A percentile compares a stretch with the other conserved stretches of the same genome.
These are phyloP conservation scores for Sugiyamaella smithiae DNA, from an alignment of 805 yeast genomes.

Conservation along the genomic window DNA sequence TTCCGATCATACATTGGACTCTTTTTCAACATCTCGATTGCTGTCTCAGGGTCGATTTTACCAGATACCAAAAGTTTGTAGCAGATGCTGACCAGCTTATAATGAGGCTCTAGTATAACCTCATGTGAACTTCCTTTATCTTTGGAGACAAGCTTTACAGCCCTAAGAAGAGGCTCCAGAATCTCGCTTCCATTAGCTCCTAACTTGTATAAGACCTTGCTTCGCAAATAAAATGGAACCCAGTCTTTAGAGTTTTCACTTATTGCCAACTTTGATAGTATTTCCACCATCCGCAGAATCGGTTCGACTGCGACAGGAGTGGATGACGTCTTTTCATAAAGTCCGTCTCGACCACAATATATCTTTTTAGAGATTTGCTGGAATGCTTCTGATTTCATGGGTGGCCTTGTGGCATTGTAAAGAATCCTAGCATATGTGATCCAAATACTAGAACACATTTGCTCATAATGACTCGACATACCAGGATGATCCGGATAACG, in stretches of 20 bases:
- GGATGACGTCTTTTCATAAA: slow-evolving; percentile 21
- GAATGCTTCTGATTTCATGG: slow-evolving; percentile 48
- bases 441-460: slow-evolving; percentile 48
- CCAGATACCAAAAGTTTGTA: slow-evolving; percentile 52
- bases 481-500: slow-evolving; percentile 7
- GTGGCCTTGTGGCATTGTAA: slow-evolving; percentile 36
- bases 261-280: slow-evolving; percentile 48
- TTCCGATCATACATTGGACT: slow-evolving; percentile 27
- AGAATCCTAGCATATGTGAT: slow-evolving; percentile 55
- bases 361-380: slow-evolving; percentile 48
- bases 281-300: slow-evolving; percentile 40
- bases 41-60: slow-evolving; percentile 38
- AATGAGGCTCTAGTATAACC: slow-evolving; percentile 74
- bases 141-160: slow-evolving; percentile 24
- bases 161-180: slow-evolving; percentile 41
- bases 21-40: slow-evolving; percentile 40
- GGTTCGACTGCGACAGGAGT: slow-evolving; percentile 11
- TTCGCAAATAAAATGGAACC: slow-evolving; percentile 55
- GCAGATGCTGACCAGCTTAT: slow-evolving; percentile 53
- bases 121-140: slow-evolving; percentile 39
- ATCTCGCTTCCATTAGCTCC: slow-evolving; percentile 35
- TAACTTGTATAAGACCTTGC: slow-evolving; percentile 58
- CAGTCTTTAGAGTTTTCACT: slow-evolving; percentile 49
- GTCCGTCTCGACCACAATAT: slow-evolving; percentile 30
- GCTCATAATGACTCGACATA: slow-evolving; percentile 28